Evolutionary conservation across 768 basidiomycete genomes (phyloP).

Genomic region (Hebeloma cylindrosporum): DNA sequence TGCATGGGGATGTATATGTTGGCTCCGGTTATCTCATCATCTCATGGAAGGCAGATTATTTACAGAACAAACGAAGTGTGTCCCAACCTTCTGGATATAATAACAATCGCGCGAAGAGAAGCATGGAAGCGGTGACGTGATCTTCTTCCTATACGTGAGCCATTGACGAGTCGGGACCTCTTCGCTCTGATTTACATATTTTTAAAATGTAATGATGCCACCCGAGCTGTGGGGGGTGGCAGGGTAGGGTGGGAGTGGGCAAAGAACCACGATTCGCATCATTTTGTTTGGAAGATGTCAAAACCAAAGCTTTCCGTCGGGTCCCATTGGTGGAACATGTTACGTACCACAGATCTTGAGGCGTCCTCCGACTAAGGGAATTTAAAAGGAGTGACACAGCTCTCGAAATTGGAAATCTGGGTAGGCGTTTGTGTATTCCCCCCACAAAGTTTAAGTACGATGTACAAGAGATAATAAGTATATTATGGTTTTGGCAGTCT

Average conservation of each 20-base stretch:
- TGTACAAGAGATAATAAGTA: too few relatives aligned
- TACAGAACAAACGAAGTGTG: conserved; percentile 11
- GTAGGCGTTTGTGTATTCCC: too few relatives aligned
- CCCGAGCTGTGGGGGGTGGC: not conserved
- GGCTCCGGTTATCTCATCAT: too few relatives aligned
- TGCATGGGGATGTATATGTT: too few relatives aligned
- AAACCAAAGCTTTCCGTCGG: conserved; percentile 6
- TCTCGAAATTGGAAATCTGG: too few relatives aligned
- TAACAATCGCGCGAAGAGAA: conserved; percentile 24
- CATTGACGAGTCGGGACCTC: conserved; percentile 11
- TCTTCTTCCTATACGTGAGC: conserved; percentile 5
- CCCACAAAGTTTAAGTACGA: too few relatives aligned
- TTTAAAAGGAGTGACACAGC: not conserved
- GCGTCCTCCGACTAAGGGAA: not conserved
- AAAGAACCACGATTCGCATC: too few relatives aligned
- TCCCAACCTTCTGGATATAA: conserved; percentile 13
- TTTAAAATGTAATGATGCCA: conserved; percentile 2
- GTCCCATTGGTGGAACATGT: conserved; percentile 10
- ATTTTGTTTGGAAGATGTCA: conserved; percentile 14
- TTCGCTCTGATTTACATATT: conserved; percentile 10
- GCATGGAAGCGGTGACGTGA: conserved; percentile 14
- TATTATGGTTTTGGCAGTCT: too few relatives aligned
- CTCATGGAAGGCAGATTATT: conserved; percentile 4
- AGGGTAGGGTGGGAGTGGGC: too few relatives aligned
- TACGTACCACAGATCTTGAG: too few relatives aligned